Base-by-base conservation (phyloP, 1,139 yeast genomes). In the Lodderomyces orthopsilosis region DNA sequence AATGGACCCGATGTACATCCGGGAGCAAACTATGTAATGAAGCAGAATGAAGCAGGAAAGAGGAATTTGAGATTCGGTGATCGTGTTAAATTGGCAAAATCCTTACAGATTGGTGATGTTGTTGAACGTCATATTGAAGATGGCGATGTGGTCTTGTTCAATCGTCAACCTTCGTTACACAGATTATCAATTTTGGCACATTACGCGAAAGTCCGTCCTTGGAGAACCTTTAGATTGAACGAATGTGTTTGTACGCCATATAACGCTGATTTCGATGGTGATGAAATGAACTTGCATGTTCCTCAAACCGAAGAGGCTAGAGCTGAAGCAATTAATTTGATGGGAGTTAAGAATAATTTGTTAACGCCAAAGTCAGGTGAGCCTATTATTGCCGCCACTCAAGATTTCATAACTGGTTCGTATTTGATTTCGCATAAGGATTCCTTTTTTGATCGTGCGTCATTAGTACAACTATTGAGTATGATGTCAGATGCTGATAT, bases 171-270 rank as follows among this genome's bases (percentile, higher is more conserved):
- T 1, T 93, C 98, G 0, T 75, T 94, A 62, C 99, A 94, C 66
- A 79, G 98, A 62, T 73, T 94, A 44, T 90, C 98, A 2, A 94
- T 94, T 66, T 71, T 94, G 52, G 86, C 97, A 1, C 99, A 94
- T 71, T 90, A 85, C 63, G 99, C 97, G 38, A 91, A 89, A 59
- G 83, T 94, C 55, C 79, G 96, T 55, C 98, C 98, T 1, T 94
- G 98, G 98, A 79, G 98, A 70, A 94, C 99, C 1, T 88, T 94
- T 70, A 76, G 99, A 54, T 77, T 94, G 55, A 94, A 94, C 60
- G 99, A 94, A 66, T 94, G 99, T 85, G 98, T 93, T 13, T 94
- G 99, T 73, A 93, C 98, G 0, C 98, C 98, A 1, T 94, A 93
- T 68, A 94, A 94, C 65, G 99, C 99, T 35, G 99, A 94, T 78